Conservation (phyloP, 177 flowering plant species). For the Vitis hybrid region DNA sequence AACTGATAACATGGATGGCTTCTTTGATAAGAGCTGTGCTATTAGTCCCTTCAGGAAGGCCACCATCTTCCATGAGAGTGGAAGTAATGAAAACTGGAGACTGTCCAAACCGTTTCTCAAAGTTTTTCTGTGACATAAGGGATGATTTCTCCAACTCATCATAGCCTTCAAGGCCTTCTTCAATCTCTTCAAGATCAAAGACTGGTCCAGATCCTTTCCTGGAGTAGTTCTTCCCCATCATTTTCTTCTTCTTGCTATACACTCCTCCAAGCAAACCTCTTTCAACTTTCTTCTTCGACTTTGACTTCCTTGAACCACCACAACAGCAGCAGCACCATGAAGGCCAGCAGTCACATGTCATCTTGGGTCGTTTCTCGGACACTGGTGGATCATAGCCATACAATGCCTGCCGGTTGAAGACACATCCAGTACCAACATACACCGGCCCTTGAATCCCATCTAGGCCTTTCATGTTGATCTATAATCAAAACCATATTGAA, state of each 20-base stretch:
- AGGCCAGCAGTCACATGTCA: conserved; percentile 91
- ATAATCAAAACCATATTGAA: conserved; percentile 13
- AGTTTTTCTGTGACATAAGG: conserved; percentile 91
- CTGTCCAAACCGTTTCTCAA: conserved; percentile 48
- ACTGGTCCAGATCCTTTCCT: conserved; percentile 57
- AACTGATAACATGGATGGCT: conserved; percentile 97
- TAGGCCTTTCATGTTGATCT: conserved; percentile 95
- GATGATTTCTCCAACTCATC: conserved; percentile 89
- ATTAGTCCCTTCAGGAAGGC: conserved; percentile 82
- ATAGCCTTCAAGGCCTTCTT: conserved; percentile 96
- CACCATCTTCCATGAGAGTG: conserved; percentile 63
- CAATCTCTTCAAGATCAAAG: conserved; percentile 92
- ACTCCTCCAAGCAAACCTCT: conserved; percentile 45
- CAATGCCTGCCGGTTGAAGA: conserved; percentile 87
- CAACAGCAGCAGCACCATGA: conserved; percentile 86
- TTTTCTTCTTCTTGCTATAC: conserved; percentile 63
- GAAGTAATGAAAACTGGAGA: no score
- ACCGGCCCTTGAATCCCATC: conserved; percentile 99
- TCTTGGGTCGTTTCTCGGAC: conserved; percentile 79
- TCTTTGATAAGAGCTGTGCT: conserved; percentile 71
- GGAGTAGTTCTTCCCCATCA: conserved; percentile 45
- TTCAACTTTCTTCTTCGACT: conserved; percentile 60
- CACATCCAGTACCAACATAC: conserved; percentile 95
- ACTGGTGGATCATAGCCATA: conserved; percentile 96
- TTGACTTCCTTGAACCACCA: conserved; percentile 63